These are phyloP conservation scores for Tylopilus sp. DNA, from an alignment of 1,284 basidiomycete genomes.

Conservation along the genomic window DNA sequence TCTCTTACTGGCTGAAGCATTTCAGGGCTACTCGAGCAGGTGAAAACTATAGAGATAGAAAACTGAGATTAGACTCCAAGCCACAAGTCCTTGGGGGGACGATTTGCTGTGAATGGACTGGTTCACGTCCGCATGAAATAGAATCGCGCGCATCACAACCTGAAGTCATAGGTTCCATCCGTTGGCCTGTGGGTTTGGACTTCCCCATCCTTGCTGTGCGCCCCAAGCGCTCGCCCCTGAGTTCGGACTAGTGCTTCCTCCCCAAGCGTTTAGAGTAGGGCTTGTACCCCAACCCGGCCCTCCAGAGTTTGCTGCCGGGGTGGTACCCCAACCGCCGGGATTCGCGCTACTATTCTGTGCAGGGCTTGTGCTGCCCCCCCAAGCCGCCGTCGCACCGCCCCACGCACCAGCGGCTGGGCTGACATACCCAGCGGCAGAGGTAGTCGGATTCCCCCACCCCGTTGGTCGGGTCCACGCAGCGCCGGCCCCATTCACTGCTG, in stretches of 20 bases:
- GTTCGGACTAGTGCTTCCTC: constrained; percentile 34
- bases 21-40: too few relatives aligned
- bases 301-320: constrained; percentile 27
- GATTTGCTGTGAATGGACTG: not conserved
- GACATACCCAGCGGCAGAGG: constrained; percentile 34
- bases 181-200: constrained; percentile 45
- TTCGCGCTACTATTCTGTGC: constrained; percentile 29
- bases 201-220: constrained; percentile 38
- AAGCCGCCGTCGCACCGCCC: constrained; percentile 27
- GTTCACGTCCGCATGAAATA: not conserved
- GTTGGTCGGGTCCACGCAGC: constrained; percentile 24
- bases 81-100: not conserved
- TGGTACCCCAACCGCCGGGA: constrained; percentile 24
- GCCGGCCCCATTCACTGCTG: constrained; percentile 33
- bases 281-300: constrained; percentile 36
- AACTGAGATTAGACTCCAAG: too few relatives aligned
- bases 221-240: constrained; percentile 31
- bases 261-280: constrained; percentile 34
- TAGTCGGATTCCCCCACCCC: constrained; percentile 19
- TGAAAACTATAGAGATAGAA: too few relatives aligned
- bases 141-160: not conserved
- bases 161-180: constrained; percentile 50
- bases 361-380: constrained; percentile 30
- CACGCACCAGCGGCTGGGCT: constrained; percentile 37
- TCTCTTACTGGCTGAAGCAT: too few relatives aligned